Base-by-base conservation (phyloP, 2,329 filamentous ascomycete species). In the Aspergillus nomiae region DNA sequence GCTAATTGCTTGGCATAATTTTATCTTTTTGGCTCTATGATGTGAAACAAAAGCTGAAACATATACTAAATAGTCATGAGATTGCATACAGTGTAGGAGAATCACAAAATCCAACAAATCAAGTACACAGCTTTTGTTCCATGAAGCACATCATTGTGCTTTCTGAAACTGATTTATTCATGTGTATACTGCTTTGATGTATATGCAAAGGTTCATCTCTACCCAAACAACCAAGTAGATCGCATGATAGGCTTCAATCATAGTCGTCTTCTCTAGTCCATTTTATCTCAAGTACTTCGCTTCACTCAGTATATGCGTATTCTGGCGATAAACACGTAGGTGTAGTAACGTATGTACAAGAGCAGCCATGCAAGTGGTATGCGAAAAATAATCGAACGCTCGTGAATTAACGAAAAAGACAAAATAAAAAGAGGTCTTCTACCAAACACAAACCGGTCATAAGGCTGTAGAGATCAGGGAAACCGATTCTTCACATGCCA, bases 271-370 rank as follows among this genome's bases (percentile, higher is more conserved):
- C 11, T 32, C 16, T 50, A 28, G 12, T 30, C 28, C 28, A n/a
- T 30, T 26, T 38, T 53, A 46, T 28, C n/a, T 60, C 48, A 32
- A 28, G 58, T 26, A 28, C 26, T 21, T 26, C 11, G 12, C 21
- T 24, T 38, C 24, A 26, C 24, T 26, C 51, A 6, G 51, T 32
- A 28, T 38, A 55, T 55, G 51, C 26, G 51, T 55, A 38, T 38
- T 55, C 51, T 55, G n/a, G 51, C 51, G n/a, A 55, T 38, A 32
- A 36, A 38, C 16, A 32, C 38, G 56, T 58, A 34, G 43, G 51
- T 55, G 36, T 54, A 36, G 30, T 21, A 24, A 53, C 28, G n/a
- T 48, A 60, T 61, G 59, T 61, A 61, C 53, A 48, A 56, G 53
- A 30, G 43, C 24, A 58, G 48, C 26, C 51, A 38, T 61, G 59